Evolutionary conservation across 163 green algal species (phyloP), one percentile per base, ranked within the genome.

Genomic region (Chlamydomonas reinhardtii): DNA sequence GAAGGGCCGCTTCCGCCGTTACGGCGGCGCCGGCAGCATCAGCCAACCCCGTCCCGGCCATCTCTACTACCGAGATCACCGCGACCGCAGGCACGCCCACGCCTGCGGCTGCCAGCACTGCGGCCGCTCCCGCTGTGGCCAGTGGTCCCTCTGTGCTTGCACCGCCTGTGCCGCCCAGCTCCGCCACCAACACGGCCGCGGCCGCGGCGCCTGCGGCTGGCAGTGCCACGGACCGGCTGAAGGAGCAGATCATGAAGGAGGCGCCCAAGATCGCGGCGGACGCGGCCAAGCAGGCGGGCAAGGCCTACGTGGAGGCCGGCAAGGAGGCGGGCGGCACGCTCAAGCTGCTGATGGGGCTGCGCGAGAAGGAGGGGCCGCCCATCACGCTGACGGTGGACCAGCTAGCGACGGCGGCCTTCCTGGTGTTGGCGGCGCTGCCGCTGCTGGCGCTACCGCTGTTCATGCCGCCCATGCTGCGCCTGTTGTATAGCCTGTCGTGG

Each of bases 381-480:
- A 31, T 77, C 9, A 77, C 39, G 16, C 19, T 77, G 29, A 77
- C 72, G 39, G 17, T 65, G 27, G 72, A 77, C 43, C 72, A 77
- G 72, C 27, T 77, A 2, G 43, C 19, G 4, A 43, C 39, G 2
- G 72, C 29, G 12, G 20, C 35, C 1, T 77, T 77, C 72, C 16
- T 77, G 25, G 39, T 37, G 4, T 6, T 27, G 15, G 15, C 64
- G 43, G 72, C 65, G 66, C 62, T 83, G 32, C 71, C 83, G 59
- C 39, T 83, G 22, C 48, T 90, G 8, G 29, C 83, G 24, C 43
- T 90, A 27, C 83, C 75, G 43, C 56, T 89, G n/a, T 82, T 90
- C 48, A 59, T 71, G 56, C 89, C 89, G 16, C 48, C 43, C 12
- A 61, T 85, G 31, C 52, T 74, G 34, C 69, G 69, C 4, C 86